A percentile compares a stretch with the other conserved stretches of the same genome.
Conservation (phyloP, 208 protist species). For the Histomonas meleagridis region DNA sequence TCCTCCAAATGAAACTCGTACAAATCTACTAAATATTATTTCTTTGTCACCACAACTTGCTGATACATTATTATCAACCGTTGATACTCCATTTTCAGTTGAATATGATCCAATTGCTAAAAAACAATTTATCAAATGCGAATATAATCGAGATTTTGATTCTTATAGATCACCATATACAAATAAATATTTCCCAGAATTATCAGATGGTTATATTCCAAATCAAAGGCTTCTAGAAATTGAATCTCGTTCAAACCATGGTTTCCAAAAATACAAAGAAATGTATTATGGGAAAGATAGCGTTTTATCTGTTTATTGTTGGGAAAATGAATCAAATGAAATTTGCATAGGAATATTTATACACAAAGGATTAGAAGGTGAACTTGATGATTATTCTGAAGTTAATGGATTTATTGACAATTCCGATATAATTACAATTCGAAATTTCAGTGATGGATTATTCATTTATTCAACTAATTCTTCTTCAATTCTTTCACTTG, state of each 20-base stretch:
- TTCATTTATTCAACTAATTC: neutral
- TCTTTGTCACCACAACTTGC: slow-evolving; percentile 46
- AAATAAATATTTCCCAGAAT: slow-evolving; percentile 49
- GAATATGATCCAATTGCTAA: slow-evolving; percentile 50
- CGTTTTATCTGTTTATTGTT: neutral
- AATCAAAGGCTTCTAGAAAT: slow-evolving; percentile 44
- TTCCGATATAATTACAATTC: neutral
- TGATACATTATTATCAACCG: slow-evolving; percentile 62
- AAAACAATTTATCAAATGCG: slow-evolving; percentile 66
- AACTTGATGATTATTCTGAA: neutral
- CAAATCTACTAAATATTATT: neutral
- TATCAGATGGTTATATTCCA: slow-evolving; percentile 45
- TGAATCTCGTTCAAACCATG: slow-evolving; percentile 29
- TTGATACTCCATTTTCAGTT: slow-evolving; percentile 68
- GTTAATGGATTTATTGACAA: neutral
- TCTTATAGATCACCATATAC: slow-evolving; percentile 63
- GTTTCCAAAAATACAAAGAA: neutral
- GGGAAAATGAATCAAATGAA: neutral
- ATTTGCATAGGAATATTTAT: slow-evolving; percentile 1
- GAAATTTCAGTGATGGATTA: too few species aligned
- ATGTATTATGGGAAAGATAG: neutral
- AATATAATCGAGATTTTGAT: slow-evolving; percentile 74
- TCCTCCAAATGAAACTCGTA: neutral
- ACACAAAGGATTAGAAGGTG: neutral
- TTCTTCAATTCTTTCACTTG: neutral